Base-by-base conservation (phyloP, 2,329 filamentous ascomycete genomes). In the Metarhizium sp. region DNA sequence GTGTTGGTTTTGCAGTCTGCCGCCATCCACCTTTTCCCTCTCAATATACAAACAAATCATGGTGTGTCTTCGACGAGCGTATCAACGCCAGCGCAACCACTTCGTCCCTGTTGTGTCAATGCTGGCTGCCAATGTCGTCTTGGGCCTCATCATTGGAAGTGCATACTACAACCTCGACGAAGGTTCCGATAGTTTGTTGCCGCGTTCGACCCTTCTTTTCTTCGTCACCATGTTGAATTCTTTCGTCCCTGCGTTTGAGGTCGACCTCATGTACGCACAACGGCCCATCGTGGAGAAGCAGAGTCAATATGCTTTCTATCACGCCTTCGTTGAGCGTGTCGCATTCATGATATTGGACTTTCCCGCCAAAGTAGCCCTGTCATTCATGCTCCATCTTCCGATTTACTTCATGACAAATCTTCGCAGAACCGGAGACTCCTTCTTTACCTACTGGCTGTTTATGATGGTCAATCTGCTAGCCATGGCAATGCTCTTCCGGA, bases 231-330 rank as follows among this genome's bases (percentile, higher is more conserved):
- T 95, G 58, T 84, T 92, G 75, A 95, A 92, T 70, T 89, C 88
- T 53, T 92, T 94, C 64, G 79, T 85, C 59, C 87, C 83, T 67
- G 87, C 87, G 54, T 78, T 92, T 46, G 89, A 94, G 68, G 66
- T 71, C 92, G 38, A 90, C 88, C 0, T 25, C 25, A 78, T 95
- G 5, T 96, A 92, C 66, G 82, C 88, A 2, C 90, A 95, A 79
- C 86, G 92, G 43, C 87, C 88, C 1, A 95, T 96, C 63, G 89
- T 96, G 59, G 90, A 95, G 67, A 96, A 95, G 68, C 91, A 96
- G 63, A 75, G 79, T 55, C 84, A 87, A 55, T 96, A 95, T 67
- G 90, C 90, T n/a, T 78, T 96, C 29, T 95, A 96, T 64, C 91
- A 95, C 64, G 90, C 92, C 0, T 90, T 87, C 13, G 87, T 90